A percentile compares a stretch with the other conserved stretches of the same genome.
Conservation (phyloP, 352 stramenopile genomes). For the Phytophthora tubulina region DNA sequence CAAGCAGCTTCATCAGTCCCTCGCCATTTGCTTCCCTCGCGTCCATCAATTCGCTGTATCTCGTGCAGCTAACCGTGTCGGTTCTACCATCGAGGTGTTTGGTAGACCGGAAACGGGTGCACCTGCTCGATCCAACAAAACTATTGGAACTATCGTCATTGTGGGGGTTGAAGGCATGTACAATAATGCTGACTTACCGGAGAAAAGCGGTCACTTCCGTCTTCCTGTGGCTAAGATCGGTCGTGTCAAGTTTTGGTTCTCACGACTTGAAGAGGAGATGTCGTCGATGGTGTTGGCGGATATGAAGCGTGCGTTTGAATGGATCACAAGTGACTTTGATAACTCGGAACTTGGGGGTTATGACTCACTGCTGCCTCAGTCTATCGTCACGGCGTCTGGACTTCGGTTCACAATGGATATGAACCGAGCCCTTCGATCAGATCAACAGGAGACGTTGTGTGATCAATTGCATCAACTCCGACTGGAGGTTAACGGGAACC, state of each 20-base stretch:
- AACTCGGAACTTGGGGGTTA: background rate
- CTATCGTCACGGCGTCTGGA: slow-evolving; percentile 28
- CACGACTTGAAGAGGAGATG: slow-evolving; percentile 71
- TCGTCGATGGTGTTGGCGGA: slow-evolving; percentile 51
- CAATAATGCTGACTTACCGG: background rate
- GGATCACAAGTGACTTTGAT: slow-evolving; percentile 15
- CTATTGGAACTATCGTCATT: slow-evolving; percentile 34
- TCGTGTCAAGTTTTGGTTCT: slow-evolving; percentile 72
- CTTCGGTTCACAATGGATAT: slow-evolving; percentile 53
- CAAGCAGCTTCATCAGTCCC: slow-evolving; percentile 30
- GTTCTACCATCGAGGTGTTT: slow-evolving; percentile 31
- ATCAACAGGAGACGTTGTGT: background rate
- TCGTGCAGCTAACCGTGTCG: slow-evolving; percentile 25
- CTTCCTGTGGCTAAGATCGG: slow-evolving; percentile 74
- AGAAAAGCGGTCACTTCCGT: slow-evolving; percentile 28
- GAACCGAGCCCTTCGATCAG: slow-evolving; percentile 18
- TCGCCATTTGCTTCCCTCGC: slow-evolving; percentile 54
- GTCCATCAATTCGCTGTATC: slow-evolving; percentile 46
- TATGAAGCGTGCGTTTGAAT: slow-evolving; percentile 42
- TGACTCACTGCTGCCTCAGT: slow-evolving; percentile 43
- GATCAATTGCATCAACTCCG: slow-evolving; percentile 10
- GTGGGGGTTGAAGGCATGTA: slow-evolving; percentile 29
- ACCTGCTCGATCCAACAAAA: slow-evolving; percentile 10
- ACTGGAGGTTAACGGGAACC: background rate
- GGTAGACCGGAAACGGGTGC: slow-evolving; percentile 19